phyloP scores from a whole-genome alignment of 345 rosid species.

The Arabidopsis suecica region DNA sequence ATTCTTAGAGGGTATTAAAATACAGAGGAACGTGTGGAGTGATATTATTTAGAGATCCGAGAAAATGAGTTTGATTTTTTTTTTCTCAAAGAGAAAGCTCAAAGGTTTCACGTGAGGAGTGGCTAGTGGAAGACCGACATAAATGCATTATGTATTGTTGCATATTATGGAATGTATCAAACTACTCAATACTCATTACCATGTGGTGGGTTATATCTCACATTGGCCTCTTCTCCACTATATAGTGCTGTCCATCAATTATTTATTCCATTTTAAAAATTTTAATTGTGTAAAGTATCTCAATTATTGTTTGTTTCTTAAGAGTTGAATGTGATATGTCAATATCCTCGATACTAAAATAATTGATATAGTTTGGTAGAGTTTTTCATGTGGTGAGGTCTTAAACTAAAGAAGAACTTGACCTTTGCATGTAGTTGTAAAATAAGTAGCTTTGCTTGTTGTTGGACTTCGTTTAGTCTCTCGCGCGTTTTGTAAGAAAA shows the following conservation, averaged over 20 bases:
- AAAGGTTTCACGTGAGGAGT: constrained; percentile 39
- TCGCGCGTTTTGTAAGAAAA: constrained; percentile 1
- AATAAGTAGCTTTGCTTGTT: not conserved
- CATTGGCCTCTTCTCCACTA: constrained; percentile 35
- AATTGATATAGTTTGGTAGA: constrained; percentile 1
- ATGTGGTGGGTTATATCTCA: constrained; percentile 45
- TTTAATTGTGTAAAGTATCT: not conserved
- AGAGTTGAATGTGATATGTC: constrained; percentile 2
- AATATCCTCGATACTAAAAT: not conserved
- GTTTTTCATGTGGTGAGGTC: not conserved
- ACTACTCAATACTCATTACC: constrained; percentile 36
- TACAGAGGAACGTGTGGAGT: constrained; percentile 22
- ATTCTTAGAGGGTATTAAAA: constrained; percentile 15
- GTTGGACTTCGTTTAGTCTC: not conserved
- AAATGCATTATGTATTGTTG: constrained; percentile 40
- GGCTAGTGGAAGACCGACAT: constrained; percentile 40
- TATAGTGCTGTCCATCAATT: constrained; percentile 37
- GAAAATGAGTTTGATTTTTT: constrained; percentile 27
- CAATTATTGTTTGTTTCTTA: constrained; percentile 24
- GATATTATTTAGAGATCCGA: constrained; percentile 19
- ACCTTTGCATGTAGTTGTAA: not conserved
- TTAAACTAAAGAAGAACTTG: not conserved
- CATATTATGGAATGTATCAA: constrained; percentile 43
- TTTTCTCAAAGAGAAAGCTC: constrained; percentile 11
- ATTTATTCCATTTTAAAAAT: constrained; percentile 5